A percentile compares a stretch with the other conserved stretches of the same genome.
Conservation (phyloP, 192 early-diverging fungal species). For the Globomyces pollinis-pini region DNA sequence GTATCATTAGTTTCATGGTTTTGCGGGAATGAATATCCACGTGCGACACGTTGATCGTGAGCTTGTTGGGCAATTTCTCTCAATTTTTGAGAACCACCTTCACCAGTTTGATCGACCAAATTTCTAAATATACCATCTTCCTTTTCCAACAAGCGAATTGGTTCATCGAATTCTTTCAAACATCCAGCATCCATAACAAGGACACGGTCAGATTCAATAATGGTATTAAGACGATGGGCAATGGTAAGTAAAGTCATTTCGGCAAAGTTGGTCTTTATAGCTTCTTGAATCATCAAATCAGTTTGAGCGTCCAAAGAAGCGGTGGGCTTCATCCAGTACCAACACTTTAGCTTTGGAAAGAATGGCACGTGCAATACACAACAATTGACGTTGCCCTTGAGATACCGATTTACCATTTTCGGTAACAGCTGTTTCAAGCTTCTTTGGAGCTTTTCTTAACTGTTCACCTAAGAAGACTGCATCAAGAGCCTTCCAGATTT, state of each 20-base stretch:
- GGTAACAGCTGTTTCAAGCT: conserved; percentile 39
- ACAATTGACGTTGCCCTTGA: conserved; percentile 42
- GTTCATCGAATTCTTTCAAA: conserved; percentile 45
- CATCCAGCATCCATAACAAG: conserved; percentile 44
- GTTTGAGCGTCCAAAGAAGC: conserved; percentile 42
- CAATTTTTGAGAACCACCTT: conserved; percentile 25
- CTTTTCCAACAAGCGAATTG: conserved; percentile 32
- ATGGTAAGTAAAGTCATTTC: conserved; percentile 44
- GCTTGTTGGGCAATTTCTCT: conserved; percentile 17
- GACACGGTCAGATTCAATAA: conserved; percentile 40
- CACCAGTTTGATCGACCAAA: conserved; percentile 38
- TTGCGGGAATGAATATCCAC: conserved; percentile 3
- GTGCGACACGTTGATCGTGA: conserved; percentile 16
- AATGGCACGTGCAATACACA: conserved; percentile 51
- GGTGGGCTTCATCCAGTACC: conserved; percentile 53
- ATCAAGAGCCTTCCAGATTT: conserved; percentile 60
- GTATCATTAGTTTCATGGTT: conserved; percentile 5
- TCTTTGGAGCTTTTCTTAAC: conserved; percentile 36
- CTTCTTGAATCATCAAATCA: conserved; percentile 42
- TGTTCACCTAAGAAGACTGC: conserved; percentile 48
- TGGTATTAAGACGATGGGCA: conserved; percentile 40
- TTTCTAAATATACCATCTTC: conserved; percentile 26
- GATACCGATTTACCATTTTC: conserved; percentile 58
- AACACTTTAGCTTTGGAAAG: conserved; percentile 41
- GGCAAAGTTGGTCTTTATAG: conserved; percentile 38